phyloP scores from a whole-genome alignment of 371 early-diverging fungal genomes.

The Mucor indicus region DNA sequence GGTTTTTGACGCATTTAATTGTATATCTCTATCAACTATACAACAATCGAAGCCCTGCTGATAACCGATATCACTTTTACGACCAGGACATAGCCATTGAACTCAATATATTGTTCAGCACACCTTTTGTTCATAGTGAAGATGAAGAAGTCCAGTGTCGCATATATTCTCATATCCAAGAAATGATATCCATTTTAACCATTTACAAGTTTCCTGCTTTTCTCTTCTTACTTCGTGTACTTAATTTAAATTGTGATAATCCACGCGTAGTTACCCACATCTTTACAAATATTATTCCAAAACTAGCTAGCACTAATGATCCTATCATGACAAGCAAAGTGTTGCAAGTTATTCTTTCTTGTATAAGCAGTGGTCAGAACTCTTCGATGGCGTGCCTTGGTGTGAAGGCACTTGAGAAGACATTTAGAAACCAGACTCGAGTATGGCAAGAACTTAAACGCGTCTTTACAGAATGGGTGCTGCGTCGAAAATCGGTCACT shows the following conservation, averaged over 20 bases:
- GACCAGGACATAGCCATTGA: neutral
- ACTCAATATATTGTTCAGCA: constrained; percentile 7
- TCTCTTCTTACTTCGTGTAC: constrained; percentile 44
- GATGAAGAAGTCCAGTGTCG: neutral
- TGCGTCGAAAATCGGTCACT: constrained; percentile 38
- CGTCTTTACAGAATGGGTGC: constrained; percentile 53
- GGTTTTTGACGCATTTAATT: no score
- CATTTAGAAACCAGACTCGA: constrained; percentile 53
- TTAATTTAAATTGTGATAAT: constrained; percentile 32
- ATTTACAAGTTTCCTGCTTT: constrained; percentile 44
- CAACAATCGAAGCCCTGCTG: no score
- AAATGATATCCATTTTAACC: neutral
- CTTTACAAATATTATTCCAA: constrained; percentile 42
- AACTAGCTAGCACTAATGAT: constrained; percentile 45
- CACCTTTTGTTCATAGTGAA: constrained; percentile 5
- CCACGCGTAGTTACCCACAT: constrained; percentile 32
- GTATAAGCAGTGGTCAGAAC: constrained; percentile 29
- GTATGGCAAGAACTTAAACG: constrained; percentile 58
- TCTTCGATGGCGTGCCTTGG: constrained; percentile 48
- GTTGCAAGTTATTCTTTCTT: constrained; percentile 41
- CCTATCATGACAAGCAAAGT: constrained; percentile 50
- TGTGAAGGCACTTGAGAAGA: constrained; percentile 39
- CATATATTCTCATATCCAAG: constrained; percentile 1
- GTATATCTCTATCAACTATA: no score
- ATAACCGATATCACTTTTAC: no score